Percentiles rank a stretch among this genome's conserved stretches.
phyloP scores from a whole-genome alignment of 129 eudicot species.

The Logfia minima region DNA sequence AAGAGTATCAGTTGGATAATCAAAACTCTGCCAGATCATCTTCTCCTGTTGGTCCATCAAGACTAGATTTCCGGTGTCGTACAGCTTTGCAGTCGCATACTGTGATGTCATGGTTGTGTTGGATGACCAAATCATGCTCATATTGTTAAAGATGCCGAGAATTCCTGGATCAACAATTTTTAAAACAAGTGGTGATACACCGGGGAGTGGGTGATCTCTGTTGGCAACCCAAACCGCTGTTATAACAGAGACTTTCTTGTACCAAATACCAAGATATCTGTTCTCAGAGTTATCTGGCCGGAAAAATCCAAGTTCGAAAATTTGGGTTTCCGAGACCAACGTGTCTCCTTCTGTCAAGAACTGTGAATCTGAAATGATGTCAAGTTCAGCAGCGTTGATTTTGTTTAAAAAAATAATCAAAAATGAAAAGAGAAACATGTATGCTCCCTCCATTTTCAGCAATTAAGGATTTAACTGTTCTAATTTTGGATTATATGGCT shows the following conservation, averaged over 20 bases:
- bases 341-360: slow-evolving; percentile 35
- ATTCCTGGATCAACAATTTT: slow-evolving; percentile 7
- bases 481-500: no score
- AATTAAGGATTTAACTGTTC: no score
- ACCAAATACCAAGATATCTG: slow-evolving; percentile 34
- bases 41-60: slow-evolving; percentile 11
- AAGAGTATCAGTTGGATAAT: slow-evolving; percentile 41
- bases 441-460: neutral
- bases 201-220: slow-evolving; percentile 18
- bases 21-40: slow-evolving; percentile 51
- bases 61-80: slow-evolving; percentile 41
- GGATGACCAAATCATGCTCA: slow-evolving; percentile 31
- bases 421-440: neutral
- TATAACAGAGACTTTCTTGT: slow-evolving; percentile 15
- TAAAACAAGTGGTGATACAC: slow-evolving; percentile 3
- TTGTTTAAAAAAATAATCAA: neutral
- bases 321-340: slow-evolving; percentile 36
- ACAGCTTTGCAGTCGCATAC: slow-evolving; percentile 11
- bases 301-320: slow-evolving; percentile 45
- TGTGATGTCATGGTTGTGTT: slow-evolving; percentile 19
- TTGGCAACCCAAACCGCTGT: slow-evolving; percentile 38
- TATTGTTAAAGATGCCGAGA: slow-evolving; percentile 19
- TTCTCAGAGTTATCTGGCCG: slow-evolving; percentile 28
- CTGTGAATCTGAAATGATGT: slow-evolving; percentile 11
- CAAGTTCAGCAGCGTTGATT: slow-evolving; percentile 10